phyloP scores from a whole-genome alignment of 1,284 basidiomycete genomes.

The Fereydounia khargensis region DNA sequence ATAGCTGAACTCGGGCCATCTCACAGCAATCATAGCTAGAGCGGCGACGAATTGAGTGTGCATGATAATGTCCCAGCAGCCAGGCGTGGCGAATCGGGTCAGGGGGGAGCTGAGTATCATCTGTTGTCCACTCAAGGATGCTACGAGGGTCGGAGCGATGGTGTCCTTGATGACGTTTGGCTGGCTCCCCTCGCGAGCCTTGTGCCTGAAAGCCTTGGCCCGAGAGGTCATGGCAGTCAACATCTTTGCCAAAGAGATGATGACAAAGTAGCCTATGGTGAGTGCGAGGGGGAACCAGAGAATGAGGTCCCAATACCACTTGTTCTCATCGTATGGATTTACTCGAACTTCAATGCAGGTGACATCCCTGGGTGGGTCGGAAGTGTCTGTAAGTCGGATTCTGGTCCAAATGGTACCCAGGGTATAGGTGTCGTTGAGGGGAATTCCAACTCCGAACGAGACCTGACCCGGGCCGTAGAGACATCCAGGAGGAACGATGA shows the following conservation, averaged over 20 bases:
- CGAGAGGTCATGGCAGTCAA: constrained; percentile 32
- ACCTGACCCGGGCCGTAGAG: constrained; percentile 65
- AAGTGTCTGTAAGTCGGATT: constrained; percentile 82
- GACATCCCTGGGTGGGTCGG: constrained; percentile 66
- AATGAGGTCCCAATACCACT: constrained; percentile 72
- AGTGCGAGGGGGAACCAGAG: constrained; percentile 79
- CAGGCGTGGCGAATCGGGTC: constrained; percentile 87
- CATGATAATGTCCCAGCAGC: constrained; percentile 84
- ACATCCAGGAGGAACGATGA: constrained; percentile 30
- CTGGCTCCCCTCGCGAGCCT: constrained; percentile 43
- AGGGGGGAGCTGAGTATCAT: constrained; percentile 80
- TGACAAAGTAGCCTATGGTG: constrained; percentile 74
- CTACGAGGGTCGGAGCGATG: constrained; percentile 62
- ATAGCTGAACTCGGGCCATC: constrained; percentile 92
- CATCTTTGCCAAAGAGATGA: constrained; percentile 72
- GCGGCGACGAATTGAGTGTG: constrained; percentile 77
- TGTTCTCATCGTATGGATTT: constrained; percentile 69
- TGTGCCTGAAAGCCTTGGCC: constrained; percentile 34
- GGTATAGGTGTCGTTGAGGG: constrained; percentile 68
- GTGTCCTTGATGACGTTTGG: constrained; percentile 44
- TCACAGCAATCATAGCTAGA: constrained; percentile 84
- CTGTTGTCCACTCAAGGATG: constrained; percentile 86
- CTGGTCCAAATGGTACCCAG: constrained; percentile 80
- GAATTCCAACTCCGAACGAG: constrained; percentile 75
- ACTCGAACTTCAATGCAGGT: constrained; percentile 76